Evolutionary conservation across 352 stramenopile genomes (phyloP).

Genomic region (Globisporangium yorkense): DNA sequence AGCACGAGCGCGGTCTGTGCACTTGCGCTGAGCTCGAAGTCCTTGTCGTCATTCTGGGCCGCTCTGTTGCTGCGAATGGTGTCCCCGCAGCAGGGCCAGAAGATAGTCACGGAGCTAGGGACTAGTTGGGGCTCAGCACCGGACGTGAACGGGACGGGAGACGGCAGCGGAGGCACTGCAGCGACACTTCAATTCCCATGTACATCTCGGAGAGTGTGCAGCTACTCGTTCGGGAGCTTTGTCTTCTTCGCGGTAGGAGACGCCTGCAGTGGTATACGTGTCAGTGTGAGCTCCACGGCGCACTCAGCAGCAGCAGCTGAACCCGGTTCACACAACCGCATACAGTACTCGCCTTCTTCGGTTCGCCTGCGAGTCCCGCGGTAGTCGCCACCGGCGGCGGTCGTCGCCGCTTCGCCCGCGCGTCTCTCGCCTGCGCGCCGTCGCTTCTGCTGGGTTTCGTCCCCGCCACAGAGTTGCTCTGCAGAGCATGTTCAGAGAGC

Average conservation of each 20-base stretch:
- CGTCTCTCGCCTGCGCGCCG: neutral
- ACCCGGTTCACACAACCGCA: neutral
- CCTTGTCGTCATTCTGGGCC: no score
- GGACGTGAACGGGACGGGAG: no score
- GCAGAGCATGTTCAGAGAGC: neutral
- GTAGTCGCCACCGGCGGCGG: neutral
- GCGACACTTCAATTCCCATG: no score
- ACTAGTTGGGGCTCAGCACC: no score
- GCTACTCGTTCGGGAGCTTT: neutral
- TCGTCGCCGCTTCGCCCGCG: neutral
- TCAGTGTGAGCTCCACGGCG: neutral
- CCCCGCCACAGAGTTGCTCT: neutral
- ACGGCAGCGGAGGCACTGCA: no score
- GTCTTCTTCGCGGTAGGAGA: neutral
- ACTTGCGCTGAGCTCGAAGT: no score
- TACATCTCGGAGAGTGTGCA: neutral
- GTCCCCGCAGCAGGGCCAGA: no score
- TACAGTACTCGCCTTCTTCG: neutral
- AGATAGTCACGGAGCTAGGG: no score
- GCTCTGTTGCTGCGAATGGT: no score
- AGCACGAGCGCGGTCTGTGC: no score
- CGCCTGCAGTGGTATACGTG: neutral
- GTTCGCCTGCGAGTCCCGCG: neutral
- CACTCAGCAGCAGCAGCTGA: neutral
- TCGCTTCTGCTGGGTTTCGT: neutral